Base-by-base conservation (phyloP, 2,329 filamentous ascomycete species). In the Verticillium isaacii region DNA sequence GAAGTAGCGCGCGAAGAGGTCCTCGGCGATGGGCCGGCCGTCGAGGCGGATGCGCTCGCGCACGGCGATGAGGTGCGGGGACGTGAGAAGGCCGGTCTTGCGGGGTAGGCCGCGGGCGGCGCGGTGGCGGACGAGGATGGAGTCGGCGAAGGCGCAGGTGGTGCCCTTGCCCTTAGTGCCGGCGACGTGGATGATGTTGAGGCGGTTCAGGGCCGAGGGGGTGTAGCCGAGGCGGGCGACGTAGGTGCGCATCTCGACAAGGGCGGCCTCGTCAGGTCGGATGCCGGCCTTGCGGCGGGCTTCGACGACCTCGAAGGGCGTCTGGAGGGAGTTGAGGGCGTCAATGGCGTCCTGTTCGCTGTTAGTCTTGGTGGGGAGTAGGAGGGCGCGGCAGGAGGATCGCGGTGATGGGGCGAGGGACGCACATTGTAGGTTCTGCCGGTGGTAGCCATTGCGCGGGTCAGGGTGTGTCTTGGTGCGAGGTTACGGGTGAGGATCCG, bases 241-340 rank as follows among this genome's bases (percentile, higher is more conserved):
- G 83, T 92, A 96, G 63, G 87, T 84, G 66, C 86, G 82, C 86
- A 96, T 96, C 74, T 97, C 91, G 2, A 86, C 85, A 57, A 95
- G 87, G 9, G 90, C 60, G 61, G 82, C 80, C 63, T 86, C 81
- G 74, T 95, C 90, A 69, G 91, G 87, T 32, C 82, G 84, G 65
- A 87, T 79, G 23, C 92, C 90, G 19, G 89, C 89, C 72, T 91
- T 91, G 60, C 87, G 84, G 59, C 95, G 88, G 58, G 89, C 87
- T 72, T 96, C 88, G 19, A 97, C 85, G 59, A 92, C 84, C 57
- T 89, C 85, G 72, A 89, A 94, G 59, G 96, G 96, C 52, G 91
- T 92, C 75, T 99, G 95, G 58, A 98, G 86, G 55, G 91, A 90
- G 75, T 98, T 98, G 71, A 98, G 85, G 45, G 90, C 87, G 67